phyloP scores from a whole-genome alignment of 441 rosid genomes.

The Adansonia gregorii region DNA sequence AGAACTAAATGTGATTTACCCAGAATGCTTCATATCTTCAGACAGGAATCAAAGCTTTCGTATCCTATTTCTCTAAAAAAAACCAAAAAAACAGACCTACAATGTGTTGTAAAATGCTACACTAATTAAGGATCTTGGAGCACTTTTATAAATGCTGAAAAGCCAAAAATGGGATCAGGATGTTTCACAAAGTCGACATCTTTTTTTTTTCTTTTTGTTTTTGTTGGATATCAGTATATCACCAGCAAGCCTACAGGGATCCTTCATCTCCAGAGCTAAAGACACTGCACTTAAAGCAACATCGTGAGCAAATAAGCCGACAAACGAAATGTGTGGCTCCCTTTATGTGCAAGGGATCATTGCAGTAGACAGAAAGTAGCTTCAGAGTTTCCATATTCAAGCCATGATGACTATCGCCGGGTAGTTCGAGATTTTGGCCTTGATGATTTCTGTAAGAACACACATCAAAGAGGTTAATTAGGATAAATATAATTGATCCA shows the following conservation, averaged over 20 bases:
- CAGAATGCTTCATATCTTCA: constrained; percentile 1
- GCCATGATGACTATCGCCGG: constrained; percentile 53
- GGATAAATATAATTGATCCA: constrained; percentile 22
- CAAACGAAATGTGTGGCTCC: neutral
- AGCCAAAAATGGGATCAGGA: constrained; percentile 5
- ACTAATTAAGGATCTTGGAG: constrained; percentile 30
- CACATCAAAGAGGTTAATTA: constrained; percentile 15
- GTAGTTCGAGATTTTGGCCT: constrained; percentile 78
- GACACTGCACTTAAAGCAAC: constrained; percentile 15
- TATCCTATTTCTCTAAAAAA: neutral
- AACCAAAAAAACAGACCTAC: constrained; percentile 4
- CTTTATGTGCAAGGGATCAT: constrained; percentile 24
- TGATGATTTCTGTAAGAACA: constrained; percentile 62
- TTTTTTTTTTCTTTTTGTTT: neutral
- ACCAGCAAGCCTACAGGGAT: constrained; percentile 9
- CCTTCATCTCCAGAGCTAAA: constrained; percentile 14
- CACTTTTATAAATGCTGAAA: constrained; percentile 17
- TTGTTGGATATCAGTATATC: neutral
- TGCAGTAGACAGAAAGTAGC: constrained; percentile 21
- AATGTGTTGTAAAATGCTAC: constrained; percentile 39
- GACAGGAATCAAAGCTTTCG: constrained; percentile 10
- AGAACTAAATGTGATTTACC: neutral
- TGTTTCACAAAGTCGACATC: constrained; percentile 16
- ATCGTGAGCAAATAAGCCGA: constrained; percentile 2
- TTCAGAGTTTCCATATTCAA: constrained; percentile 24